phyloP scores from a whole-genome alignment of 2,329 filamentous ascomycete genomes.

The Claviceps fusiformis region DNA sequence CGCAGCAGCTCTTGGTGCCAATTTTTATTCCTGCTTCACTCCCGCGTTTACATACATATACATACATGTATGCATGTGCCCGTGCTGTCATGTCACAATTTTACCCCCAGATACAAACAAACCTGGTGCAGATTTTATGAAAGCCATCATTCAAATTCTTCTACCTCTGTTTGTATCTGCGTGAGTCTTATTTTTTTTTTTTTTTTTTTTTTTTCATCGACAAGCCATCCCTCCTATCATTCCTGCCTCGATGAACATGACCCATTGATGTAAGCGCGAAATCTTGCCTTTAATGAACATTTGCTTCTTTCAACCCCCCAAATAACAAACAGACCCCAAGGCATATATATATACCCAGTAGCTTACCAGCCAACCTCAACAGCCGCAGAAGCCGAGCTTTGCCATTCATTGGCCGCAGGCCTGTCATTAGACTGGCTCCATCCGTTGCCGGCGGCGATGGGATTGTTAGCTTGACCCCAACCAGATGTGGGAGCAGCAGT shows the following conservation, averaged over 20 bases:
- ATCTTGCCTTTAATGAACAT: background rate
- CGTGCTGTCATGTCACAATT: background rate
- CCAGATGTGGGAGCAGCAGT: conserved; percentile 6
- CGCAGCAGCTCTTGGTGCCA: too few species aligned
- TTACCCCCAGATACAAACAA: too few species aligned
- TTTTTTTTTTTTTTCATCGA: background rate
- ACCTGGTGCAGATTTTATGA: background rate
- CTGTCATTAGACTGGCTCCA: background rate
- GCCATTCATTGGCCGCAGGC: background rate
- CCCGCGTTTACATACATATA: too few species aligned
- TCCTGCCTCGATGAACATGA: background rate
- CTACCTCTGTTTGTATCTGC: background rate
- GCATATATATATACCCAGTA: background rate
- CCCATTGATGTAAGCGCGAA: background rate
- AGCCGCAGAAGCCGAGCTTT: background rate
- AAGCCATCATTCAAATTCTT: background rate
- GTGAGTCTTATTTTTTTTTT: background rate
- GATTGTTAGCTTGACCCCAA: background rate
- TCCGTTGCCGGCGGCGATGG: background rate
- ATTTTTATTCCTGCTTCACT: too few species aligned
- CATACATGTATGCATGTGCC: background rate
- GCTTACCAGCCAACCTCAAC: background rate
- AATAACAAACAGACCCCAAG: background rate
- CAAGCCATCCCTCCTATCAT: too few species aligned
- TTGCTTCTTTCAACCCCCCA: background rate